Evolutionary conservation across 2,329 filamentous ascomycete species (phyloP).

Genomic region (Botryosphaeria dothidea): DNA sequence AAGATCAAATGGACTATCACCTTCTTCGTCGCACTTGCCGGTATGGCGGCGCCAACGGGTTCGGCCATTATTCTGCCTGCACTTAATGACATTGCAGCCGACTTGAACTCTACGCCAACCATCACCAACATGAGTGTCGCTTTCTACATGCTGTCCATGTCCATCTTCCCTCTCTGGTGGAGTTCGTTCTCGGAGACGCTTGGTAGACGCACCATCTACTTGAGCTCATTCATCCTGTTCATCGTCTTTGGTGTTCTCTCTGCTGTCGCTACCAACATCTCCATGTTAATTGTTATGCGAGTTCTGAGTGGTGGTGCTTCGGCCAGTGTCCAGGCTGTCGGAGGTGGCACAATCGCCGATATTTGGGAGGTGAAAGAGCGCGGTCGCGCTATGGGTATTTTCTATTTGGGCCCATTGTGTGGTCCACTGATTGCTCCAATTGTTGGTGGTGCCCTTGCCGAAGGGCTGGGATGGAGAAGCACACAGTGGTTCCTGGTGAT

Average conservation of each 20-base stretch:
- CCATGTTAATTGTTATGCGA: slow-evolving; percentile 39
- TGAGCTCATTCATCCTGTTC: slow-evolving; percentile 36
- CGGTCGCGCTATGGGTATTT: slow-evolving; percentile 40
- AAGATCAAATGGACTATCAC: slow-evolving; percentile 85
- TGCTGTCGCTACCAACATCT: slow-evolving; percentile 36
- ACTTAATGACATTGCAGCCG: slow-evolving; percentile 34
- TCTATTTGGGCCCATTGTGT: slow-evolving; percentile 41
- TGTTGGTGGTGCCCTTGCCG: slow-evolving; percentile 36
- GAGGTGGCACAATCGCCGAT: slow-evolving; percentile 40
- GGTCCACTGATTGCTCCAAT: slow-evolving; percentile 41
- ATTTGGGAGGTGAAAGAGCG: slow-evolving; percentile 40
- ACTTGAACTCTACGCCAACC: slow-evolving; percentile 33
- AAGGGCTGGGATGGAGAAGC: slow-evolving; percentile 38
- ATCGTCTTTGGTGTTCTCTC: slow-evolving; percentile 34
- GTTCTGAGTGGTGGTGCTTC: slow-evolving; percentile 38
- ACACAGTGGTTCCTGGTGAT: slow-evolving; percentile 43
- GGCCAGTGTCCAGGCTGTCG: slow-evolving; percentile 40
- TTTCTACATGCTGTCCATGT: slow-evolving; percentile 44
- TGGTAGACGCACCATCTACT: slow-evolving; percentile 38
- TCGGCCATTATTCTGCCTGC: slow-evolving; percentile 75
- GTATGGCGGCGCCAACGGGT: slow-evolving; percentile 77
- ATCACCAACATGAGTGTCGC: slow-evolving; percentile 43
- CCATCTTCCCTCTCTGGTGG: slow-evolving; percentile 45
- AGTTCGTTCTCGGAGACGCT: slow-evolving; percentile 39
- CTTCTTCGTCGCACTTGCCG: slow-evolving; percentile 73